Base-by-base conservation (phyloP, 208 protist species). In the Angomonas desouzai region DNA sequence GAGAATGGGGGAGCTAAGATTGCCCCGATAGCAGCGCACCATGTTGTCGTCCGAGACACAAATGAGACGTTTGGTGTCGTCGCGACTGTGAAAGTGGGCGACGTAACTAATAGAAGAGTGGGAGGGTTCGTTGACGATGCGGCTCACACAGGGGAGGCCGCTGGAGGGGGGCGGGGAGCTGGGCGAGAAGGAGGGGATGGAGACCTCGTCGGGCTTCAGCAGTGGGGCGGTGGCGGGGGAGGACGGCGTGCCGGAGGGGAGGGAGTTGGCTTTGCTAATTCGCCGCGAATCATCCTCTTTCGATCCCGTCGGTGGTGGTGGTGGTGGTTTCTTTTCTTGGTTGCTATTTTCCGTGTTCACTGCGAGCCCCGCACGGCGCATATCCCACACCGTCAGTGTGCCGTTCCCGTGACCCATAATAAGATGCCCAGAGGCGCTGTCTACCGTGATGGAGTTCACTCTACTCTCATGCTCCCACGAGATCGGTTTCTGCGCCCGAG, bases 391-490 rank as follows among this genome's bases (percentile, higher is more conserved):
- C 0, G 84, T 77, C 23, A 95, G 63, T 7, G 60, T 71, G 51
- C 89, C 89, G 72, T 95, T 76, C 62, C 77, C 87, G 68, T 95
- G 86, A 25, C 86, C 89, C 53, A 85, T 91, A 23, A 92, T 30
- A 25, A 95, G 82, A 49, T 91, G 75, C 30, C 67, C 55, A 0
- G 62, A 57, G 16, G 77, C 63, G 49, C 65, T 64, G 70, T 95
- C 85, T 51, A 84, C 88, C 28, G 82, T 68, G 45, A 95, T 63
- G 3, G 85, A 76, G 77, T 95, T 95, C 27, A 84, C 81, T 53
- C 89, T 83, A 59, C 76, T 78, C 34, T 76, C 63, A 61, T 89
- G 81, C 48, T 84, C 77, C 86, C 64, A 79, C 47, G 60, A 80
- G 10, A 81, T 64, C 9, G 80, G 69, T 56, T 83, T 83, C 29